Evolutionary conservation across 805 yeast genomes (phyloP).

Genomic region (Clavispora santaluciae): DNA sequence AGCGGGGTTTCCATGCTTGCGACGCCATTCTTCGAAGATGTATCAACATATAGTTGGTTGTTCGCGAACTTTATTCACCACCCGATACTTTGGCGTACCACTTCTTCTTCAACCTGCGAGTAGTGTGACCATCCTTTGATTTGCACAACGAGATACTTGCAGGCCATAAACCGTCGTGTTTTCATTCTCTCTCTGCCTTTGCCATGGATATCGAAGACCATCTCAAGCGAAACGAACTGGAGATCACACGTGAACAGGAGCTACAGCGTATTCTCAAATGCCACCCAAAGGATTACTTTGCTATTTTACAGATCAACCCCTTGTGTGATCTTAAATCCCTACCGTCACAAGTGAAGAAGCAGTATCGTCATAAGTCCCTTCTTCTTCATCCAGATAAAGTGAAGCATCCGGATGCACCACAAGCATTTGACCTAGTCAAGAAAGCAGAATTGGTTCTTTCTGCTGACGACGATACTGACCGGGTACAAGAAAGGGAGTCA

Average conservation of each 20-base stretch:
- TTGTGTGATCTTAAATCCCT: constrained; percentile 34
- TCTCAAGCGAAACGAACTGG: background rate
- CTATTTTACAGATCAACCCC: constrained; percentile 44
- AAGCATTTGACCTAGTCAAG: constrained; percentile 57
- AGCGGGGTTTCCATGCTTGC: constrained; percentile 34
- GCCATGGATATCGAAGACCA: background rate
- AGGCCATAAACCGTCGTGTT: too few relatives aligned
- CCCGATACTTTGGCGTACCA: too few relatives aligned
- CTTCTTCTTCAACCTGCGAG: too few relatives aligned
- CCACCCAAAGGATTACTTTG: constrained; percentile 49
- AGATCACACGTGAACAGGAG: constrained; percentile 42
- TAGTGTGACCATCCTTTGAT: too few relatives aligned
- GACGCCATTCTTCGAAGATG: background rate
- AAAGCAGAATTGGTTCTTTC: constrained; percentile 43
- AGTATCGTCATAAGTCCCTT: constrained; percentile 55
- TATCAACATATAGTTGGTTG: background rate
- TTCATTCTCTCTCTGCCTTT: background rate
- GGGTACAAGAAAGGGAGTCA: constrained; percentile 15
- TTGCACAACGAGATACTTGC: too few relatives aligned
- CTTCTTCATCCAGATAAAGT: constrained; percentile 69
- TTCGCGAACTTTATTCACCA: constrained; percentile 1
- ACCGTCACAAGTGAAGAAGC: constrained; percentile 36
- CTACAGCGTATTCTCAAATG: constrained; percentile 48
- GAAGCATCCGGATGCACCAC: constrained; percentile 50
- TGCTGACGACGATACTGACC: constrained; percentile 6